These are phyloP conservation scores for Rhizophagus clarus DNA, from an alignment of 192 early-diverging fungal species.

Conservation along the genomic window DNA sequence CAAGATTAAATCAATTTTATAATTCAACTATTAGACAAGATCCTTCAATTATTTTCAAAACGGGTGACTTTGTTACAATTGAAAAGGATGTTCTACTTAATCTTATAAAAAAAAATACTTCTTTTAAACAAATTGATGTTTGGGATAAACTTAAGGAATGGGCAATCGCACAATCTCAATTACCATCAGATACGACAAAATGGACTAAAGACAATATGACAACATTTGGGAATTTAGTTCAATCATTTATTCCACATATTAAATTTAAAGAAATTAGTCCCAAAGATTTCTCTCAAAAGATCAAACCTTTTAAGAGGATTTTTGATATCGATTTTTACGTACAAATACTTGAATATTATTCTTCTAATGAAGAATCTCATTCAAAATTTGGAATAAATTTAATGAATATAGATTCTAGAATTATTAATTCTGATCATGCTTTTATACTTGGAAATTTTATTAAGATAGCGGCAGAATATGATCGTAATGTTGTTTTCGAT, in stretches of 20 bases:
- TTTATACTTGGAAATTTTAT: background rate
- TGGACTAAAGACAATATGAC: background rate
- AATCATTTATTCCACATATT: background rate
- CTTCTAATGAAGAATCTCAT: background rate
- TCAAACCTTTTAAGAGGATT: background rate
- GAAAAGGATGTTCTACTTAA: background rate
- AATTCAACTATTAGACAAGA: background rate
- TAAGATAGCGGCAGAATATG: background rate
- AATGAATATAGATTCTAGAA: background rate
- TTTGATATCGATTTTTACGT: background rate
- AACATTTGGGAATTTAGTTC: background rate
- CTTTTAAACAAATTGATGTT: background rate
- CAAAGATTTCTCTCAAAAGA: background rate
- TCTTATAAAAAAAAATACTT: background rate
- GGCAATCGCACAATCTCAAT: background rate
- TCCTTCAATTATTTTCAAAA: background rate
- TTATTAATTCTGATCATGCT: background rate
- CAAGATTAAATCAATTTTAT: background rate
- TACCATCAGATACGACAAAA: background rate
- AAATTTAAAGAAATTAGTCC: background rate
- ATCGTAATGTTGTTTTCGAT: background rate
- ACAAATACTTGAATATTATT: slow-evolving; percentile 1
- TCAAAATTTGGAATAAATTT: background rate
- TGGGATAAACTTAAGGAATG: background rate
- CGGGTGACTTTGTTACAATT: background rate